A percentile compares a stretch with the other conserved stretches of the same genome.
phyloP scores from a whole-genome alignment of 345 rosid genomes.

The Boechera divaricarpa region DNA sequence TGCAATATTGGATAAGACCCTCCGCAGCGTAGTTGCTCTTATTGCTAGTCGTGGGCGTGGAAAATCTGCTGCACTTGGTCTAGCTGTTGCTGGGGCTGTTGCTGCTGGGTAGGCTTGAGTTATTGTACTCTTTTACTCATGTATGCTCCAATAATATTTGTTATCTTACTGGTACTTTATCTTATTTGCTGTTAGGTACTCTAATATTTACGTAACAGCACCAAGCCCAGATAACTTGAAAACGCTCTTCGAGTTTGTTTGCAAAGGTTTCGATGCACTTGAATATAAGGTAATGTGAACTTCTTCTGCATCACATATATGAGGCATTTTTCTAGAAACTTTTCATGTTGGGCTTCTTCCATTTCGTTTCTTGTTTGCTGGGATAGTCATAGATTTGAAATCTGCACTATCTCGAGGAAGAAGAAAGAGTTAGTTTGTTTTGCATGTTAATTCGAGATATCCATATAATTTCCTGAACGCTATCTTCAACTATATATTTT shows the following conservation, averaged over 20 bases:
- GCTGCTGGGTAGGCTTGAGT: constrained; percentile 79
- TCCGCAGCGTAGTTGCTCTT: constrained; percentile 81
- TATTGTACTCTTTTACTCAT: constrained; percentile 10
- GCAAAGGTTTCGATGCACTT: constrained; percentile 83
- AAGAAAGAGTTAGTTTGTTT: not conserved
- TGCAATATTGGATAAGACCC: constrained; percentile 86
- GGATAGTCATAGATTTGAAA: not conserved
- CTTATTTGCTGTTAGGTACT: constrained; percentile 61
- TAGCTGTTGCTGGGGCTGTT: constrained; percentile 89
- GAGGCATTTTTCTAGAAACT: not conserved
- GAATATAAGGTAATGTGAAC: constrained; percentile 73
- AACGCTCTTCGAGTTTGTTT: constrained; percentile 80
- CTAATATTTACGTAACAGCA: constrained; percentile 88
- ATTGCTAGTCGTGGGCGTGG: constrained; percentile 99
- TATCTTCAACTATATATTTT: constrained; percentile 21
- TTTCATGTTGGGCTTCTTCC: constrained; percentile 11
- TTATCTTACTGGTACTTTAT: constrained; percentile 23
- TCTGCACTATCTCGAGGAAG: constrained; percentile 14
- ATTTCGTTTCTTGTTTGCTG: constrained; percentile 6
- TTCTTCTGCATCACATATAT: constrained; percentile 6
- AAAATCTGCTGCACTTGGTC: constrained; percentile 96
- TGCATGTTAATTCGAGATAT: constrained; percentile 19
- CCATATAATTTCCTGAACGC: constrained; percentile 26
- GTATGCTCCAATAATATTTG: constrained; percentile 23
- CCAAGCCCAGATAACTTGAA: constrained; percentile 96